Base-by-base conservation (phyloP, 148 eudicot genomes). In the Silene latifolia region DNA sequence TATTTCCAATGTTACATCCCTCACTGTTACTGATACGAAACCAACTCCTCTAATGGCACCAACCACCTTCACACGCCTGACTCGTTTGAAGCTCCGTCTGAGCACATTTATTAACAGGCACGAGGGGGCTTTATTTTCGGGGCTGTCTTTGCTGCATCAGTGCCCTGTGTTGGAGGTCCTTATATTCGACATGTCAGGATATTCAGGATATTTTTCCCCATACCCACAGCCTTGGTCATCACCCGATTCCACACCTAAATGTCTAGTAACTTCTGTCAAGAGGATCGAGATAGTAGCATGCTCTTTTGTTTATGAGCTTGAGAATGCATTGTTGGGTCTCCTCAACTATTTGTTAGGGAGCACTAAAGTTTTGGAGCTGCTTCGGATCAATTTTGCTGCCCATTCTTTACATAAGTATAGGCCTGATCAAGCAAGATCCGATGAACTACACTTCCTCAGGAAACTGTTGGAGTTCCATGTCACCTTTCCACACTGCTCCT, bases 141-240 rank as follows among this genome's bases (percentile, higher is more conserved):
- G 63, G 25, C 17, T 59, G 63, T 23, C 24, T 59, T 59, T 59
- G 20, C 25, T 59, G 63, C 63, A 59, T n/a, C 63, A 59, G 25
- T 59, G 63, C 63, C 63, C 63, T 59, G 25, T 59, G 8, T 59
- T 59, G 63, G 63, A 59, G 63, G 63, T 59, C 63, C 24, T 59
- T 59, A 59, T 23, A 25, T 59, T 59, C 2, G 63, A 59, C 7
- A n/a, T 59, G 63, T n/a, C 63, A 8, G 24, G 10, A n/a, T 59
- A 2, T 19, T 3, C 1, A n/a, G n/a, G n/a, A n/a, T n/a, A n/a
- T n/a, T n/a, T n/a, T 15, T 59, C 11, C 7, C 0, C 5, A 59
- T 3, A 1, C 39, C 15, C 15, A 53, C 57, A 17, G 13, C 13
- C 57, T 53, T 53, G 57, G 57, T 53, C 57, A 53, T 11, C 18